Conservation (phyloP, 202 grass and related monocot species). For the Bolboschoenoplectus hybrid region DNA sequence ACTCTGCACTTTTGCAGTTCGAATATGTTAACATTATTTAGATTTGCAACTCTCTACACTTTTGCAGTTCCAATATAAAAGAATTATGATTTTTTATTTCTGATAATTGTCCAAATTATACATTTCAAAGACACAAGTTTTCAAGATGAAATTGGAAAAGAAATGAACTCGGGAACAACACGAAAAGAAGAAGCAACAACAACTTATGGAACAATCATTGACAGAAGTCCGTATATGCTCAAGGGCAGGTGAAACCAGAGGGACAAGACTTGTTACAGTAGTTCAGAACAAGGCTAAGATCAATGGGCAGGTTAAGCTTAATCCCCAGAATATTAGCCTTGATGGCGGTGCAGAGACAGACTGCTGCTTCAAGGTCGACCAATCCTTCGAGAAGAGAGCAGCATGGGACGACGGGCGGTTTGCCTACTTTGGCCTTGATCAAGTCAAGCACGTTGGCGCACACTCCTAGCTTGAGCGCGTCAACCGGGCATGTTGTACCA, state of each 20-base stretch:
- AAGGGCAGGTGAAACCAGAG: constrained; percentile 62
- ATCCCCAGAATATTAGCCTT: constrained; percentile 36
- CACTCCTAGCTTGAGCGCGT: too few relatives aligned
- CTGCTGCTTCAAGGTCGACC: constrained; percentile 66
- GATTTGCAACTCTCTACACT: too few relatives aligned
- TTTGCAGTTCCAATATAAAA: too few relatives aligned
- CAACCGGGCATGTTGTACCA: too few relatives aligned
- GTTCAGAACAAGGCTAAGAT: too few relatives aligned
- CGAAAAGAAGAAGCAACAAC: not conserved
- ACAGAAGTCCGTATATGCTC: not conserved
- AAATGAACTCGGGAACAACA: not conserved
- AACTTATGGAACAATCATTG: not conserved
- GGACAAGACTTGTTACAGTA: too few relatives aligned
- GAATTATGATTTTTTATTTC: not conserved
- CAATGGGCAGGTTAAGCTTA: constrained; percentile 50
- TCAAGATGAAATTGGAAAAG: not conserved
- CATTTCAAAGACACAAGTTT: not conserved
- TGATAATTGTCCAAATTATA: not conserved
- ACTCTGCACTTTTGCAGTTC: too few relatives aligned
- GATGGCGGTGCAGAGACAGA: constrained; percentile 80
- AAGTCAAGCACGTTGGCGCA: too few relatives aligned
- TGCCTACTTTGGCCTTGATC: too few relatives aligned
- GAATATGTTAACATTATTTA: too few relatives aligned
- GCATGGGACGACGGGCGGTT: constrained; percentile 41
- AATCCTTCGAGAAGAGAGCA: constrained; percentile 74